Base-by-base conservation (phyloP, 306 rosid species). In the Pyrus bretschneideri region DNA sequence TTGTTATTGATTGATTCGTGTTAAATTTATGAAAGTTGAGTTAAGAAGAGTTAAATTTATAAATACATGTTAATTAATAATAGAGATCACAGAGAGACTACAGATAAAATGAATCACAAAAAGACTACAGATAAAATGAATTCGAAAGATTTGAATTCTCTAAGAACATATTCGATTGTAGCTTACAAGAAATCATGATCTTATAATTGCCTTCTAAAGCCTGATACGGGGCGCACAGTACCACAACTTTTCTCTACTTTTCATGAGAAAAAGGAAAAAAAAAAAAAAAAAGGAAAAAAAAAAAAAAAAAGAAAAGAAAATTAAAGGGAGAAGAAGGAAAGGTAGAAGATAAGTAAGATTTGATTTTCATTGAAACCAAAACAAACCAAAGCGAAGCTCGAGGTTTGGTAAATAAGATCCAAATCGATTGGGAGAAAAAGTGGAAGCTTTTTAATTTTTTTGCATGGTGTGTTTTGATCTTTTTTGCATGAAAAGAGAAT, bases 131-230 rank as follows among this genome's bases (percentile, higher is more conserved):
- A 35, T 35, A 35, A 35, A 35, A 35, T 38, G 9, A 38, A 38
- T 38, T 38, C 9, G 42, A 9, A 38, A 38, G 42, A 38, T 38
- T 38, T 38, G 9, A 38, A 7, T 51, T 19, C 17, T 74, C 61
- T 75, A n/a, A 84, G 91, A 86, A 38, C 25, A 22, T 55, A 27
- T 14, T 61, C 29, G 33, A 51, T 51, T 89, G 84, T 96, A 80
- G 67, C 94, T 86, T 83, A 90, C 97, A 86, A 95, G 93, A 92
- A 77, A 84, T 86, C 83, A 85, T 83, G 81, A 73, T 88, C 85
- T 85, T 81, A 85, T 85, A 73, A 88, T 83, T 81, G 86, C 81
- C 68, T 38, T 83, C 67, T 65, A 60, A 73, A 83, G 78, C 75
- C 59, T 40, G n/a, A 11, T 19, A 4, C 17, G 55, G 66, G 75